These are phyloP conservation scores for Aspergillus phoenicis DNA, from an alignment of 2,329 filamentous ascomycete genomes.

Conservation along the genomic window DNA sequence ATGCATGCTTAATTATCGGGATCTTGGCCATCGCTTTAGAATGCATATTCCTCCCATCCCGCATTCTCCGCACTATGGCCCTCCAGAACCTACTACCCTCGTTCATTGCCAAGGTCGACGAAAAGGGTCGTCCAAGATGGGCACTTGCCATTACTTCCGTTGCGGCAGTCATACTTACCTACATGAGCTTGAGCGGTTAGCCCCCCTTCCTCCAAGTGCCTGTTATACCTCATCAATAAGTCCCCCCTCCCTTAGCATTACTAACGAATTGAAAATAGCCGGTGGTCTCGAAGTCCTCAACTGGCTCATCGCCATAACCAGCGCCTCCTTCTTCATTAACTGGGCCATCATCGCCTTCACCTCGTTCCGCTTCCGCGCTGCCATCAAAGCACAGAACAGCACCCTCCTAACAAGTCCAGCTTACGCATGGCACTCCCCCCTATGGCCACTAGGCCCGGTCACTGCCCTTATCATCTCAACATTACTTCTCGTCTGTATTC, in stretches of 20 bases:
- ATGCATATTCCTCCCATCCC: slow-evolving; percentile 36
- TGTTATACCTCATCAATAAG: no score
- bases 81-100: slow-evolving; percentile 31
- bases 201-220: no score
- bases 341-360: slow-evolving; percentile 40
- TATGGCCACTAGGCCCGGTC: slow-evolving; percentile 33
- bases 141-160: slow-evolving; percentile 31
- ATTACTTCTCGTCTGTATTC: slow-evolving; percentile 7
- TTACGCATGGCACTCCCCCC: slow-evolving; percentile 33
- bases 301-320: slow-evolving; percentile 29
- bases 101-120: slow-evolving; percentile 32
- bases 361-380: slow-evolving; percentile 35
- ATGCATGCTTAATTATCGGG: slow-evolving; percentile 36
- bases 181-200: slow-evolving; percentile 33
- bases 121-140: slow-evolving; percentile 33
- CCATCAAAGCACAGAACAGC: slow-evolving; percentile 22
- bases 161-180: slow-evolving; percentile 30
- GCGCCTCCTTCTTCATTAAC: slow-evolving; percentile 36
- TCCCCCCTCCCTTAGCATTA: no score
- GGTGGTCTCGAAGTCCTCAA: slow-evolving; percentile 13
- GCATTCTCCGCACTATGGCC: slow-evolving; percentile 36
- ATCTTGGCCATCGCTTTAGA: slow-evolving; percentile 37
- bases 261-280: not conserved
- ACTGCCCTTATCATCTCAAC: not conserved
- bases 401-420: slow-evolving; percentile 26